A percentile compares a stretch with the other conserved stretches of the same genome.
These are phyloP conservation scores for Phytophthora lateralis DNA, from an alignment of 352 stramenopile species.

Conservation along the genomic window DNA sequence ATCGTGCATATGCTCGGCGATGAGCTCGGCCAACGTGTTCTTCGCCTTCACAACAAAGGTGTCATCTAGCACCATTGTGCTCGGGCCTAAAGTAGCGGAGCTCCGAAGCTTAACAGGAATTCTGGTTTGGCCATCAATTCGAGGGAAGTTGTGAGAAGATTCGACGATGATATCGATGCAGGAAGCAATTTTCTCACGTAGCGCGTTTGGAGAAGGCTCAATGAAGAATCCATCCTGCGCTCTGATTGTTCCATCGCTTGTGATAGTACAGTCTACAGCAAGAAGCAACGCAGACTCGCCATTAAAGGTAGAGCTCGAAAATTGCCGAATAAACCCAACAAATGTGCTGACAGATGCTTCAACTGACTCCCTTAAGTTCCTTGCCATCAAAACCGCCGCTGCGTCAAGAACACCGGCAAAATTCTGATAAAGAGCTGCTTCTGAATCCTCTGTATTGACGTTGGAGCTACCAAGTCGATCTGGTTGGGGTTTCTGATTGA, in stretches of 20 bases:
- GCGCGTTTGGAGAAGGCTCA: conserved; percentile 51
- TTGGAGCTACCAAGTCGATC: conserved; percentile 16
- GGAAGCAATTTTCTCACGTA: conserved; percentile 69
- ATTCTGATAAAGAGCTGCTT: conserved; percentile 50
- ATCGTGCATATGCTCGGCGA: conserved; percentile 70
- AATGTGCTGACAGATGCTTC: conserved; percentile 84
- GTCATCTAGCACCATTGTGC: conserved; percentile 82
- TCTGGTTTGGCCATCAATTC: conserved; percentile 85
- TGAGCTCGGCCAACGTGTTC: conserved; percentile 51
- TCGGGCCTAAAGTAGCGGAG: conserved; percentile 73
- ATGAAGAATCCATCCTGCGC: conserved; percentile 59
- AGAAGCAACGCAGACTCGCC: conserved; percentile 70
- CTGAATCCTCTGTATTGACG: conserved; percentile 37
- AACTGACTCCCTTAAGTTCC: conserved; percentile 85
- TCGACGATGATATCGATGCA: conserved; percentile 81
- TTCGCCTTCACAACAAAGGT: conserved; percentile 80
- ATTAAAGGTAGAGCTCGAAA: conserved; percentile 53
- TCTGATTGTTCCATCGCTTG: conserved; percentile 20
- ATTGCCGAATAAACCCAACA: conserved; percentile 77
- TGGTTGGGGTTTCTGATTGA: conserved; percentile 25
- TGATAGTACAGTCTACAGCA: conserved; percentile 53
- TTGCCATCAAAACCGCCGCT: conserved; percentile 89
- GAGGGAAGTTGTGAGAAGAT: conserved; percentile 86
- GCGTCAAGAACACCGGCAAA: conserved; percentile 83
- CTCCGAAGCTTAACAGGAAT: conserved; percentile 68